Conservation (phyloP, 129 eudicot species). For the Ambrosia trifida region DNA sequence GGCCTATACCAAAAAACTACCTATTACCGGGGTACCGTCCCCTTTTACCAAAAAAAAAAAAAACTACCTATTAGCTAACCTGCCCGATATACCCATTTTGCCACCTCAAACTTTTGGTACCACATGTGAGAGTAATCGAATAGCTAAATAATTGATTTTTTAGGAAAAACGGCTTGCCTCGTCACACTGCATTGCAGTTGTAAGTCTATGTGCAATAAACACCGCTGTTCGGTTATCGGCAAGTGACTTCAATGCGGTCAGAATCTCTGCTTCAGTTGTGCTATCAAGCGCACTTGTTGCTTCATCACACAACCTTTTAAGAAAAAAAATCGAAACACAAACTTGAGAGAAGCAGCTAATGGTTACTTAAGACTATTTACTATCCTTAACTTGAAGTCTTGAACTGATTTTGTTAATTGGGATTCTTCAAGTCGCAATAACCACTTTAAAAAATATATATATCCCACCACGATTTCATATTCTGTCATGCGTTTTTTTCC, state of each 20-base stretch:
- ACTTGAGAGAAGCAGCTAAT: neutral
- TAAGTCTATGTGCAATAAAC: constrained; percentile 96
- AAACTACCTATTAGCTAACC: neutral
- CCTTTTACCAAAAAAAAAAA: too few relatives aligned
- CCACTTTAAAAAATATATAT: neutral
- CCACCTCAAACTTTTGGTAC: neutral
- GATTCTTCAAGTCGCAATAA: neutral
- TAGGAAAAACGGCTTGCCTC: constrained; percentile 46
- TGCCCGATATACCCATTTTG: neutral
- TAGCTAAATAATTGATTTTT: neutral
- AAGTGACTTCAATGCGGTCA: constrained; percentile 85
- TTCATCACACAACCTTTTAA: constrained; percentile 89
- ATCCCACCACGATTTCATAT: neutral
- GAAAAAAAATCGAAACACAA: neutral
- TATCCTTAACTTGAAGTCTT: neutral
- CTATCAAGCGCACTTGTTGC: constrained; percentile 99
- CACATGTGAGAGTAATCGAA: neutral
- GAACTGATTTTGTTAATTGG: neutral
- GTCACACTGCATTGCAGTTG: constrained; percentile 99
- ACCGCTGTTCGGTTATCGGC: constrained; percentile 82
- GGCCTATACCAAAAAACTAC: neutral
- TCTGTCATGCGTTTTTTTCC: neutral
- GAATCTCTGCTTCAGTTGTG: constrained; percentile 93
- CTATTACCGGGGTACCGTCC: too few relatives aligned
- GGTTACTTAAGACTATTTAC: neutral